These are phyloP conservation scores for Pelargonium fulgidum DNA, from an alignment of 441 rosid species.

Conservation along the genomic window DNA sequence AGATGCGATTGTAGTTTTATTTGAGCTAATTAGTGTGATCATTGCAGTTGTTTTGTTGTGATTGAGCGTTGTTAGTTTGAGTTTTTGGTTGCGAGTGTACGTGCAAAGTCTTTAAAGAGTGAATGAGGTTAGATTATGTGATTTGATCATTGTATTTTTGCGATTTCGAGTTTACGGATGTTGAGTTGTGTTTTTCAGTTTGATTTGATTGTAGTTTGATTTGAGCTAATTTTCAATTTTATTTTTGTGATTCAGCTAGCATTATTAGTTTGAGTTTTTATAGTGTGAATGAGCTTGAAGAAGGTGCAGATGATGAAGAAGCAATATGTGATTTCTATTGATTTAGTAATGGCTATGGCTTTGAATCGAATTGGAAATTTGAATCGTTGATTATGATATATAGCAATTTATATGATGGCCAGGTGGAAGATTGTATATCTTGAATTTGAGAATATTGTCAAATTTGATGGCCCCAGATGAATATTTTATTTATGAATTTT, in stretches of 20 bases:
- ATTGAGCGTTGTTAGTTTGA: not conserved
- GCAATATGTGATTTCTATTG: not conserved
- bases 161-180: too few relatives aligned
- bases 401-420: constrained; percentile 1
- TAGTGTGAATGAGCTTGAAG: not conserved
- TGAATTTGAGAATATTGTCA: not conserved
- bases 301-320: not conserved
- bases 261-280: too few relatives aligned
- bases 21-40: not conserved
- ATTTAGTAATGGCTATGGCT: not conserved
- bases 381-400: not conserved
- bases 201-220: too few relatives aligned
- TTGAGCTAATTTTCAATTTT: too few relatives aligned
- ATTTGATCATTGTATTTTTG: too few relatives aligned
- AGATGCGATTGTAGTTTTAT: not conserved
- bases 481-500: not conserved
- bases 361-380: not conserved
- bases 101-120: too few relatives aligned
- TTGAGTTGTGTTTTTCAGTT: too few relatives aligned
- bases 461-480: constrained; percentile 4
- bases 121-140: too few relatives aligned
- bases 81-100: too few relatives aligned
- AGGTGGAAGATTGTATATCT: not conserved
- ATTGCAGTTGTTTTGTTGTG: not conserved
- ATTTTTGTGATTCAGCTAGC: too few relatives aligned